Base-by-base conservation (phyloP, 768 basidiomycete species). In the Mycena maculata region DNA sequence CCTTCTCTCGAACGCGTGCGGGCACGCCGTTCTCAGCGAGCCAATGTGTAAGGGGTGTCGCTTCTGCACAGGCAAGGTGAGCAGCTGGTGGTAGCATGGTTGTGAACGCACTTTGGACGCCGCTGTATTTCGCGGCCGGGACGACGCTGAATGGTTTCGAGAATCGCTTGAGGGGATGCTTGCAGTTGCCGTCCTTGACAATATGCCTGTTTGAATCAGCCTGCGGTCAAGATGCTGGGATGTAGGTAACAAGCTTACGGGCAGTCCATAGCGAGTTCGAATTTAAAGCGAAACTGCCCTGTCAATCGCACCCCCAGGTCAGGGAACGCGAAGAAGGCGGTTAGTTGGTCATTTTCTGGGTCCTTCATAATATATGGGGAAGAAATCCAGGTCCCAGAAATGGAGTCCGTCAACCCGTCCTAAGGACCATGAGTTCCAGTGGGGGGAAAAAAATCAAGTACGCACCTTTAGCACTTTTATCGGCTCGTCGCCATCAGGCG, bases 41-140 rank as follows among this genome's bases (percentile, higher is more conserved):
- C 2, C 25, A 12, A 5, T 6, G 12, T 12, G 63, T 59, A 13
- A 65, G 56, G 0, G 23, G 23, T 4, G 63, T 59, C 11, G 63
- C 13, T 15, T 45, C 63, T 65, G 36, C 9, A 13, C 13, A 7
- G 0, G 38, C 10, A 30, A 16, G 8, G 13, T 15, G 27, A 31
- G 7, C 30, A n/a, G 10, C 9, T 7, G 12, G 2, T 3, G 12
- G 27, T 28, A 15, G 28, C 15, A 22, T 20, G 25, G 6, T 6
- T 25, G 42, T 27, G 25, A 22, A 38, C 66, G 18, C 30, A 67
- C 66, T 52, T 2, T 58, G 30, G 3, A 67, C 60, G 18, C 66
- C 66, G 13, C 30, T 5, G 33, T 62, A 67, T 1, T 38, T 42
- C 1, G 30, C 23, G 1, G 33, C 41, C 8, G 45, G 27, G 13